phyloP scores from a whole-genome alignment of 73 alveolate genomes.

The Effrenium voratum region DNA sequence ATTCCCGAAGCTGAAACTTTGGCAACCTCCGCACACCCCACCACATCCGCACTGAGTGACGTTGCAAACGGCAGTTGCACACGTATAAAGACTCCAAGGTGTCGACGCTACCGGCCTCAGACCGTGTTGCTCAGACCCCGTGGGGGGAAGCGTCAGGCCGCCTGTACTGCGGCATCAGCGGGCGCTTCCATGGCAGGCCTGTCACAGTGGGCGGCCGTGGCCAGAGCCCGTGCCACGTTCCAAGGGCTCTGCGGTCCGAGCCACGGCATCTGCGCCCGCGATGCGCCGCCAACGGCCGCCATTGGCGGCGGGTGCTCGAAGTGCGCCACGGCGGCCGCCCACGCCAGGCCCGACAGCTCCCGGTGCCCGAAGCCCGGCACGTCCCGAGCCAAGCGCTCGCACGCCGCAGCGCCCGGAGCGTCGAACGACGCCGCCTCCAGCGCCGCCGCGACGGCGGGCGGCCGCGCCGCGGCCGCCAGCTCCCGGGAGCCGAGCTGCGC shows the following conservation, averaged over 20 bases:
- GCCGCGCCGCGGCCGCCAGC: constrained; percentile 34
- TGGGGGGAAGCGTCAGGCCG: neutral
- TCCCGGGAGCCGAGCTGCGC: constrained; percentile 19
- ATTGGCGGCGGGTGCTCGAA: too few species aligned
- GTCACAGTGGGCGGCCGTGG: neutral
- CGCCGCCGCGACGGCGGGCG: neutral
- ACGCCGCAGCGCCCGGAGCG: neutral
- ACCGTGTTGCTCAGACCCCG: constrained; percentile 43
- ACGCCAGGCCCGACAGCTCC: constrained; percentile 57
- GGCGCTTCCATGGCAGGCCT: neutral
- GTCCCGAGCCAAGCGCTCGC: neutral
- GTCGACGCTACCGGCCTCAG: constrained; percentile 5
- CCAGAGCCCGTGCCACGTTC: constrained; percentile 39
- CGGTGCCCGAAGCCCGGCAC: constrained; percentile 57
- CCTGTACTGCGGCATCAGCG: neutral
- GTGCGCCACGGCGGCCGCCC: constrained; percentile 16
- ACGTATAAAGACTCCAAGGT: too few species aligned
- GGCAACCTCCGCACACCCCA: too few species aligned
- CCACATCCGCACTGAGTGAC: too few species aligned
- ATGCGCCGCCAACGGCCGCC: neutral
- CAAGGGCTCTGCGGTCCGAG: constrained; percentile 80
- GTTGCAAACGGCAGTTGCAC: too few species aligned
- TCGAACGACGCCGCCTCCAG: neutral
- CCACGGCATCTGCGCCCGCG: neutral
- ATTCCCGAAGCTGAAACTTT: too few species aligned